These are phyloP conservation scores for Bruguiera parviflora DNA, from an alignment of 345 rosid genomes.

Conservation along the genomic window DNA sequence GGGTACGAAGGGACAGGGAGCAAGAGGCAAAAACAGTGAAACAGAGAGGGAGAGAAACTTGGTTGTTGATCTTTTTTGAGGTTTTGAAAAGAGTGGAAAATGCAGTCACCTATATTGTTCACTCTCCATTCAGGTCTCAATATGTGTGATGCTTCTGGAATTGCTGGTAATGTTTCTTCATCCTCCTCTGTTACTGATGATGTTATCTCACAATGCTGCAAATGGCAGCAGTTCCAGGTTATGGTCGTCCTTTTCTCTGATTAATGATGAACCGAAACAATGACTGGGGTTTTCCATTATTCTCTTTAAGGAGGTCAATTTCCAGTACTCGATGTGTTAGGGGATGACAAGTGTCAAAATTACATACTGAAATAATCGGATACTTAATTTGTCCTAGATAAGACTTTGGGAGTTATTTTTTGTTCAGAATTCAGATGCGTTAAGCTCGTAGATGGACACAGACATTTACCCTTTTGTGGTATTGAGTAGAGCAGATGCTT, in stretches of 20 bases:
- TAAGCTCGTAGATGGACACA: not conserved
- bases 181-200: not conserved
- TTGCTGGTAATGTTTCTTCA: conserved; percentile 37
- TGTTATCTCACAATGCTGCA: not conserved
- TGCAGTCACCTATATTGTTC: conserved; percentile 24
- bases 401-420: not conserved
- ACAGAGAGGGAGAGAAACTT: not conserved
- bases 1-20: too few relatives aligned
- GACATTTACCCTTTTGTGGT: not conserved
- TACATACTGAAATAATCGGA: not conserved
- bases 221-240: not conserved
- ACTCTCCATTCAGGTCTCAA: conserved; percentile 31
- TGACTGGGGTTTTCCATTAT: not conserved
- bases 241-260: not conserved
- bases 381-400: not conserved
- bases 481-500: not conserved
- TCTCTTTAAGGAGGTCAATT: not conserved
- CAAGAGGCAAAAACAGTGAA: too few relatives aligned
- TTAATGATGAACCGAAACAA: not conserved
- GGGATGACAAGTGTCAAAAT: not conserved
- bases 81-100: not conserved
- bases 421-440: not conserved
- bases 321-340: not conserved
- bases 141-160: conserved; percentile 46
- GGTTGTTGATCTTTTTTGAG: not conserved